A percentile compares a stretch with the other conserved stretches of the same genome.
Evolutionary conservation across 768 basidiomycete genomes (phyloP).

Genomic region (Roridomyces roridus): DNA sequence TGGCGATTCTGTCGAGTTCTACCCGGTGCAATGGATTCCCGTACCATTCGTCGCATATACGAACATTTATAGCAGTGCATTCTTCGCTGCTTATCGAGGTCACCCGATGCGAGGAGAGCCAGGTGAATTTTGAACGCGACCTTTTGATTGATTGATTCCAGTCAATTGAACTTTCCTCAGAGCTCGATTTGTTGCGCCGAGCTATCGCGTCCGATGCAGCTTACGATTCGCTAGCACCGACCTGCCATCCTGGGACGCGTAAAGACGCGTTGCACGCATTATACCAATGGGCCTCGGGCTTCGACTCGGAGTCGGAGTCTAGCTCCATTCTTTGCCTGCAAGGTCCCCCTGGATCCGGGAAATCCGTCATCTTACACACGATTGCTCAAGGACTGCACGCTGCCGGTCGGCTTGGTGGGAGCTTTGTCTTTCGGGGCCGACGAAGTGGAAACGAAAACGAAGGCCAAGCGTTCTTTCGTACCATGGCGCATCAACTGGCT

Average conservation of each 20-base stretch:
- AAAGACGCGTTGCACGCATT: background rate
- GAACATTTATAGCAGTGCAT: conserved; percentile 8
- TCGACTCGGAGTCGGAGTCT: background rate
- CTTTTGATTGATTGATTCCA: background rate
- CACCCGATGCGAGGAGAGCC: conserved; percentile 7
- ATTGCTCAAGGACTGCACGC: background rate
- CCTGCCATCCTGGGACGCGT: conserved; percentile 16
- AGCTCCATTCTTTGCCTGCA: conserved; percentile 15
- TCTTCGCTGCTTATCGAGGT: conserved; percentile 7
- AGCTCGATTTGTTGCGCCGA: conserved; percentile 18
- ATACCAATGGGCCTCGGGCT: conserved; percentile 3
- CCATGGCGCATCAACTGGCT: conserved; percentile 17
- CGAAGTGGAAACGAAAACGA: background rate
- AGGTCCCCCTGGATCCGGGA: conserved; percentile 18
- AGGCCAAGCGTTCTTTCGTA: conserved; percentile 1
- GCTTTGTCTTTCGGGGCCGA: conserved; percentile 8
- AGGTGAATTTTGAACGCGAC: conserved; percentile 4
- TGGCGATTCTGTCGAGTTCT: background rate
- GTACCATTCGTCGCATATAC: background rate
- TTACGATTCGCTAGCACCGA: background rate
- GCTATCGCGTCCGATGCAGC: background rate
- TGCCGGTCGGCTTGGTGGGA: background rate
- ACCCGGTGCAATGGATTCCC: conserved; percentile 1
- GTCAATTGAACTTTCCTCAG: background rate
- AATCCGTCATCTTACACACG: conserved; percentile 17